These are phyloP conservation scores for Talaromyces amestolkiae DNA, from an alignment of 2,329 filamentous ascomycete species.

Conservation along the genomic window DNA sequence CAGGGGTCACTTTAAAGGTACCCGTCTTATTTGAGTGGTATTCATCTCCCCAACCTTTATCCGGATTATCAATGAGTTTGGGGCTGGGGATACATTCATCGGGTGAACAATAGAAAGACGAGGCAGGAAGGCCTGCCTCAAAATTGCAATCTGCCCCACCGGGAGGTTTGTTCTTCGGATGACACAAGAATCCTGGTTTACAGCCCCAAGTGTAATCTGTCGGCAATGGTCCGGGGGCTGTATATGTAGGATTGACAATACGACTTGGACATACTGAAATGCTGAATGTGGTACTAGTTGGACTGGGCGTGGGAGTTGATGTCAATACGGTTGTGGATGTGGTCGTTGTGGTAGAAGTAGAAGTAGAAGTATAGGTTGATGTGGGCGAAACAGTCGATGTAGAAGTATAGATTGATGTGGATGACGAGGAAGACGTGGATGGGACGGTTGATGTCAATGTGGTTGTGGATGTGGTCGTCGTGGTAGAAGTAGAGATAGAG, in stretches of 20 bases:
- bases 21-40: slow-evolving; percentile 24
- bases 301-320: not conserved
- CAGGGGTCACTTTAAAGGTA: slow-evolving; percentile 54
- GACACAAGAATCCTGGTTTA: slow-evolving; percentile 44
- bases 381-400: not conserved
- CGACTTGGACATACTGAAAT: slow-evolving; percentile 30
- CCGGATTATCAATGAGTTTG: slow-evolving; percentile 24
- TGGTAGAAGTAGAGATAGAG: not conserved
- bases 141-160: slow-evolving; percentile 35
- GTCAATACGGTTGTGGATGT: slow-evolving; percentile 2
- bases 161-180: slow-evolving; percentile 31
- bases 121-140: slow-evolving; percentile 40
- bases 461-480: not conserved
- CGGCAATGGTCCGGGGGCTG: slow-evolving; percentile 26
- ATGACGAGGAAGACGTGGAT: not conserved
- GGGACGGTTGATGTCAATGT: not conserved
- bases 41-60: slow-evolving; percentile 26
- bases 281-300: not conserved
- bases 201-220: slow-evolving; percentile 44
- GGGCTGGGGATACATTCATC: slow-evolving; percentile 40
- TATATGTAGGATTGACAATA: slow-evolving; percentile 32
- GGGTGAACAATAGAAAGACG: slow-evolving; percentile 40
- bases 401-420: not conserved
- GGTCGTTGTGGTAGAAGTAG: not conserved
- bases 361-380: not conserved